Evolutionary conservation across 441 rosid species (phyloP), one percentile per base, ranked within the genome.

Genomic region (Erodium chrysanthum): DNA sequence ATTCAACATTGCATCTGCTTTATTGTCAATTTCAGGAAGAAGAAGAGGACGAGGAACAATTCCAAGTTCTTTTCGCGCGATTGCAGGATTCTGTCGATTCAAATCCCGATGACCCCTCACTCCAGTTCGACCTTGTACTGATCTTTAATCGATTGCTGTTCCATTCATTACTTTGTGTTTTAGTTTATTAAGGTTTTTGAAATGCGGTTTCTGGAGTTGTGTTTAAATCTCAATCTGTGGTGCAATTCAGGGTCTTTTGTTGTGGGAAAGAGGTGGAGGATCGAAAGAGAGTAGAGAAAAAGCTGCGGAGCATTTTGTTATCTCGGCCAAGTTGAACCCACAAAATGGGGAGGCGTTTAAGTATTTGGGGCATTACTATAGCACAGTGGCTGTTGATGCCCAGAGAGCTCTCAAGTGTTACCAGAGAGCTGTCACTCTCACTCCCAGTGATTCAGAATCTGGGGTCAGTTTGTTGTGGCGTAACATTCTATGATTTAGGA

Each of bases 351-450:
- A 71, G 3, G 88, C 94, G 61, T 91, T 94, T 66, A 83, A 74
- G 74, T 91, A 86, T 75, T 71, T 94, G 79, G 97, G 99, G 6
- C 88, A 86, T 77, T 88, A 88, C 76, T 94, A 94, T 66, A 69
- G 80, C 22, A 60, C 69, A 64, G 78, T 78, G 66, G 62, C 76
- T 35, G 69, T 48, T 23, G 92, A 84, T 79, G 42, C 71, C 40
- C 88, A 79, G 62, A 87, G 97, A 78, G 96, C 97, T 66, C 73
- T 88, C 50, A 94, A 91, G 79, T 94, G 98, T 83, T 89, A 88
- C 74, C 96, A 88, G 75, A 85, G 96, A 78, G 91, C 96, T 3
- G 73, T 91, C 62, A 25, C 83, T 23, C 84, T 91, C 37, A 66
- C 80, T 65, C 88, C 92, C 0, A 81, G 84, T 65, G 96, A 94